These are phyloP conservation scores for Camillea tinctor DNA, from an alignment of 2,329 filamentous ascomycete species.

Conservation along the genomic window DNA sequence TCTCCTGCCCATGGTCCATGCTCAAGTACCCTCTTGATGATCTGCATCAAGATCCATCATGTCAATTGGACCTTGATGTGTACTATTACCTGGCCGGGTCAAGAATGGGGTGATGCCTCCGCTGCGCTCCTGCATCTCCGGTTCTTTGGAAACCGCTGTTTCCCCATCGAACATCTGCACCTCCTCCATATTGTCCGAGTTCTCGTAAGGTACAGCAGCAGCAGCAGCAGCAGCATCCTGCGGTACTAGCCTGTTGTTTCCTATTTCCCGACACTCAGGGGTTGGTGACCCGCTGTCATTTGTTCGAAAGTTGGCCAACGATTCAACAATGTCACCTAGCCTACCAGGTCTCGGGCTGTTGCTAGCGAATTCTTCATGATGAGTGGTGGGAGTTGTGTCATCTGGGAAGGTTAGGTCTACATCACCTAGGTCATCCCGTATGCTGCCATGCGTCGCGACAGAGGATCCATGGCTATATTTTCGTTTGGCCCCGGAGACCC, in stretches of 20 bases:
- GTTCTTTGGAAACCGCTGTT: constrained; percentile 26
- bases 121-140: constrained; percentile 46
- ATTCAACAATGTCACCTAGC: constrained; percentile 19
- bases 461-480: constrained; percentile 32
- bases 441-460: constrained; percentile 30
- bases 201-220: constrained; percentile 16
- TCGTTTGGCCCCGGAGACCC: constrained; percentile 16
- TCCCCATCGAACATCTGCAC: constrained; percentile 4
- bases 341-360: constrained; percentile 12
- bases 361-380: constrained; percentile 10
- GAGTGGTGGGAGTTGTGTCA: not conserved
- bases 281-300: constrained; percentile 5
- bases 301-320: constrained; percentile 19
- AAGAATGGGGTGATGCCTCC: constrained; percentile 28
- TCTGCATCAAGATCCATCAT: constrained; percentile 41
- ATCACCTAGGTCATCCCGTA: constrained; percentile 22
- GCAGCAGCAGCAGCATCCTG: too few species aligned
- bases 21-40: not conserved
- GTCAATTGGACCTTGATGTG: constrained; percentile 24
- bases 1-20: constrained; percentile 10
- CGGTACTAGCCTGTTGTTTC: not conserved
- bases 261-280: not conserved
- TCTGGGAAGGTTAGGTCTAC: constrained; percentile 28
- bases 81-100: constrained; percentile 16
- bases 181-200: constrained; percentile 18